Base-by-base conservation (phyloP, 2,329 filamentous ascomycete species). In the Neonectria neomacrospora region DNA sequence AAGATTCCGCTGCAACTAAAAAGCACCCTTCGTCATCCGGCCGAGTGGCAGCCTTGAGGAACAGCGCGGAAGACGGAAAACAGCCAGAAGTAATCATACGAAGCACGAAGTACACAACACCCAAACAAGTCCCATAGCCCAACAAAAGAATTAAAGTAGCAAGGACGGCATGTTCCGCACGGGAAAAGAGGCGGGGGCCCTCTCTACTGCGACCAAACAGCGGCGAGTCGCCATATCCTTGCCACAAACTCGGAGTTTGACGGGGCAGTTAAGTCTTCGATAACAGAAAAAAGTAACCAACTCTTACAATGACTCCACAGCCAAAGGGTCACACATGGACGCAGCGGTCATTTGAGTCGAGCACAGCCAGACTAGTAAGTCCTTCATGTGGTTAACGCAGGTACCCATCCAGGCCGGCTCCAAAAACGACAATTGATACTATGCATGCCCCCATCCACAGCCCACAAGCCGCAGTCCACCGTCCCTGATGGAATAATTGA, bases 1-100 rank as follows among this genome's bases (percentile, higher is more conserved):
- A 75, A 74, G 73, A 76, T 76, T 68, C 70, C 70, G 66, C 65
- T 61, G 66, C 62, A 65, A 67, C 64, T 65, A 72, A 68, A 23
- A 16, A 50, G 50, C 67, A 66, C 47, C 51, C 54, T 61, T 67
- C 60, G 58, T 61, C 65, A 61, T 68, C 61, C 63, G 56, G 59
- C 48, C 51, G 55, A 51, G 54, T 61, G 58, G 54, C 39, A 53
- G 62, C 56, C 65, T 10, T 16, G 16, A 66, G 59, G 58, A 54
- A 57, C 58, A 47, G 60, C 65, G 39, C 50, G 53, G 59, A 62
- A 58, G 45, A 58, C 63, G 54, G 42, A 42, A 61, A 61, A 54
- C 26, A 16, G 18, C n/a, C 42, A 16, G 16, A 32, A 41, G 37
- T 37, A n/a, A 34, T 30, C 8, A n/a, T 18, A 10, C 26, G n/a